A percentile compares a stretch with the other conserved stretches of the same genome.
Evolutionary conservation across 1,284 basidiomycete genomes (phyloP).

Genomic region (Puccinia horiana): DNA sequence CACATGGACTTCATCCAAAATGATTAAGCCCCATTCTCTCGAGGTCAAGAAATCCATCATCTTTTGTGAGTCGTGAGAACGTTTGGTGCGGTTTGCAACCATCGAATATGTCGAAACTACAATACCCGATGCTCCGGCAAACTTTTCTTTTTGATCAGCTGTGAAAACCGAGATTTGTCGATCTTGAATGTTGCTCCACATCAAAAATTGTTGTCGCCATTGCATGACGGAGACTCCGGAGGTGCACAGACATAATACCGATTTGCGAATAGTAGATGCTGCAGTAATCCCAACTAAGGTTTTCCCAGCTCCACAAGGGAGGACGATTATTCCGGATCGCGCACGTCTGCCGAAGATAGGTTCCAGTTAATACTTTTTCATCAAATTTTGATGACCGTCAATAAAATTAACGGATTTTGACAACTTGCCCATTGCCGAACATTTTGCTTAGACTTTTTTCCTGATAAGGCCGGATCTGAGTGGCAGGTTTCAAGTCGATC

Average conservation of each 20-base stretch:
- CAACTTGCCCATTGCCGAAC: conserved; percentile 87
- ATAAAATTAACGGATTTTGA: background rate
- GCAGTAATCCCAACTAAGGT: conserved; percentile 98
- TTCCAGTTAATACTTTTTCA: conserved; percentile 20
- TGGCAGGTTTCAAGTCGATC: conserved; percentile 93
- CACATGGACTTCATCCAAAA: conserved; percentile 95
- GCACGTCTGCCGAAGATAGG: conserved; percentile 69
- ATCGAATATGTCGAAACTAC: conserved; percentile 97
- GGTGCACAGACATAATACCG: conserved; percentile 94
- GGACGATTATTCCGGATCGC: conserved; percentile 94
- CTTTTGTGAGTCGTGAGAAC: conserved; percentile 93
- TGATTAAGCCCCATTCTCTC: conserved; percentile 91
- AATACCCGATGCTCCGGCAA: conserved; percentile 88
- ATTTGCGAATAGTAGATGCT: conserved; percentile 98
- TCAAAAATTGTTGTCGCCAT: conserved; percentile 95
- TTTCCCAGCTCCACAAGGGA: conserved; percentile 98
- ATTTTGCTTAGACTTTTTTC: conserved; percentile 96
- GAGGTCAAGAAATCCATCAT: conserved; percentile 98
- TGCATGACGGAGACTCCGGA: conserved; percentile 96
- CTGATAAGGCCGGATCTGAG: conserved; percentile 92
- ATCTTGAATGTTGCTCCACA: conserved; percentile 95
- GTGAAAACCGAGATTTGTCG: conserved; percentile 93
- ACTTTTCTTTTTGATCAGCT: conserved; percentile 95
- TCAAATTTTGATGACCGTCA: background rate
- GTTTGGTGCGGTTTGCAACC: conserved; percentile 94